Conservation (phyloP, 2,329 filamentous ascomycete genomes). For the Mollisiaceae sp. region DNA sequence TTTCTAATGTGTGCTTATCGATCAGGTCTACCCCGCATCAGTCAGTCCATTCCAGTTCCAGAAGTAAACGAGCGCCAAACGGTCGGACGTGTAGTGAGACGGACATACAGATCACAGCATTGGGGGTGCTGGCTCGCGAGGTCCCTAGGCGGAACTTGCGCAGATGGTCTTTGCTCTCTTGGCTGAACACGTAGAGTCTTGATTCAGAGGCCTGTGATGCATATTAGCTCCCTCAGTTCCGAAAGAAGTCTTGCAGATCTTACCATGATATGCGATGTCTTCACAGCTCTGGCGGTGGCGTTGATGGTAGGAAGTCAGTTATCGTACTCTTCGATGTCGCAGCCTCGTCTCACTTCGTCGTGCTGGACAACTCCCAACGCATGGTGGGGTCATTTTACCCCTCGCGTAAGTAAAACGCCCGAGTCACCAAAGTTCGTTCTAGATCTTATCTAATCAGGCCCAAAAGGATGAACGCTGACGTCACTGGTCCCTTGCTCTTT, state of each 20-base stretch:
- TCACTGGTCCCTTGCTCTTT: background rate
- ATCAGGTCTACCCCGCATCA: conserved; percentile 71
- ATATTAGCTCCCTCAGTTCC: conserved; percentile 9
- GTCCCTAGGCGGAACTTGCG: conserved; percentile 94
- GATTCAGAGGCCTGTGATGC: conserved; percentile 68
- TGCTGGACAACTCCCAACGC: background rate
- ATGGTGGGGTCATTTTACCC: conserved; percentile 13
- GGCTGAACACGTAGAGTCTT: conserved; percentile 89
- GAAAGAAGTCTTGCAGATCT: background rate
- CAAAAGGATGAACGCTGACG: background rate
- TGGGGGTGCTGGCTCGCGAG: conserved; percentile 81
- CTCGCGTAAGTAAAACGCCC: background rate
- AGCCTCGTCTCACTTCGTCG: conserved; percentile 10
- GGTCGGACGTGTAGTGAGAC: conserved; percentile 36
- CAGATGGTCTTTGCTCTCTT: conserved; percentile 85
- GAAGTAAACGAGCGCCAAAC: background rate
- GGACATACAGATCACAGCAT: conserved; percentile 91
- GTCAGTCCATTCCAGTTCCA: conserved; percentile 4
- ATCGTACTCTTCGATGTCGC: conserved; percentile 7
- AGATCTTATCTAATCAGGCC: conserved; percentile 14
- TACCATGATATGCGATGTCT: conserved; percentile 3
- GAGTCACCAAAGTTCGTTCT: too few relatives aligned
- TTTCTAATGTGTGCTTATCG: conserved; percentile 88
- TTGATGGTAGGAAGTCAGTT: background rate
- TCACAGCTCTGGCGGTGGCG: conserved; percentile 13